Percentiles rank a stretch among this genome's conserved stretches.
These are phyloP conservation scores for Diaporthe eres DNA, from an alignment of 2,329 filamentous ascomycete genomes.

Conservation along the genomic window DNA sequence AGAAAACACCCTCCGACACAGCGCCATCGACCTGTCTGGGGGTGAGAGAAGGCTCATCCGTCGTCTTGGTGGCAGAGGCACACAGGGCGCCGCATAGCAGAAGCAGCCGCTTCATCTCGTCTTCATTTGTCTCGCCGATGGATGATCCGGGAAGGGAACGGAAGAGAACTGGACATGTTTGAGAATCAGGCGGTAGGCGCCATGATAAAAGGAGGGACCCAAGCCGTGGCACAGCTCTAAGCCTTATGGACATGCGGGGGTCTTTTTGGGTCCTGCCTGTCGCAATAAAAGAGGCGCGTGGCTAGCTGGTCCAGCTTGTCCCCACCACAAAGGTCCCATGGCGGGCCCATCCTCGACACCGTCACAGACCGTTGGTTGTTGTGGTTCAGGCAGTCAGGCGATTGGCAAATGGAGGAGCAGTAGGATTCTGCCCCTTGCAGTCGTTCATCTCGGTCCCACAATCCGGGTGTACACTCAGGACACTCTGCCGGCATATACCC, in stretches of 20 bases:
- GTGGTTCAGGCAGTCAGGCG: background rate
- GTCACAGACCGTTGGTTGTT: background rate
- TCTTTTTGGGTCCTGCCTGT: background rate
- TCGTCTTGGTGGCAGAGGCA: background rate
- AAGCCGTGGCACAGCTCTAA: background rate
- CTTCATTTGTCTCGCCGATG: too few species aligned
- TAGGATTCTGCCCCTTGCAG: constrained; percentile 1
- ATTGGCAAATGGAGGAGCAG: background rate
- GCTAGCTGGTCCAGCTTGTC: background rate
- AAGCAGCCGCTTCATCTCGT: constrained; percentile 30
- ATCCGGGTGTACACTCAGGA: background rate
- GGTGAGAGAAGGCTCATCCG: background rate
- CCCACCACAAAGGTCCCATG: background rate
- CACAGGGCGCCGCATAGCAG: background rate
- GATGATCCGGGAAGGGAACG: too few species aligned
- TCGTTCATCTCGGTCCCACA: constrained; percentile 6
- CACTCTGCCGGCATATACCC: background rate
- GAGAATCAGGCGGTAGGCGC: background rate
- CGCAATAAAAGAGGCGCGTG: background rate
- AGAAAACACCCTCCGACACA: constrained; percentile 11
- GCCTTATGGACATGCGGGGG: background rate
- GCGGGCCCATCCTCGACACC: background rate
- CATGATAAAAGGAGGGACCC: background rate
- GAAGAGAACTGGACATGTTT: background rate
- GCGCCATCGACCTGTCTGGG: constrained; percentile 28